Evolutionary conservation across 2,329 filamentous ascomycete genomes (phyloP).

Genomic region (Penicillium sp.): DNA sequence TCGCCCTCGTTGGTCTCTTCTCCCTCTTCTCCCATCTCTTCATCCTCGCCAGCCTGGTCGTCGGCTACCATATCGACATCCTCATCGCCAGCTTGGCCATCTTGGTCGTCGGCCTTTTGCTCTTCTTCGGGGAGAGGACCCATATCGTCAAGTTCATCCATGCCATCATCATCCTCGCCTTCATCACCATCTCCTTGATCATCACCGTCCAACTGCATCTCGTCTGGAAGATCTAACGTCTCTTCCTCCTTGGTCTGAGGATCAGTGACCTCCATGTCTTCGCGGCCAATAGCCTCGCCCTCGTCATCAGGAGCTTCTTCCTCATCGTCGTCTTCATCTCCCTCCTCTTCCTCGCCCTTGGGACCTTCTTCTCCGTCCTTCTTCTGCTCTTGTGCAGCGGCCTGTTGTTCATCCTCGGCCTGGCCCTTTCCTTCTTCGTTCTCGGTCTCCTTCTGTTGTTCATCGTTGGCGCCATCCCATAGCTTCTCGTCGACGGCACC

Average conservation of each 20-base stretch:
- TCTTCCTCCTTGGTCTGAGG: constrained; percentile 83
- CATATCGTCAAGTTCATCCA: constrained; percentile 56
- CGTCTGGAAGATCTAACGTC: constrained; percentile 81
- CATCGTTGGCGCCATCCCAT: constrained; percentile 84
- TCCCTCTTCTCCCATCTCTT: constrained; percentile 50
- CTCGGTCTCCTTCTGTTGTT: constrained; percentile 72
- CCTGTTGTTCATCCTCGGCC: constrained; percentile 64
- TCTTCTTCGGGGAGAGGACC: constrained; percentile 47
- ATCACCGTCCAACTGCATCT: constrained; percentile 80
- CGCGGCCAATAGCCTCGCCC: constrained; percentile 65
- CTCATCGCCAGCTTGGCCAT: constrained; percentile 40
- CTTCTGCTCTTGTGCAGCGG: constrained; percentile 62
- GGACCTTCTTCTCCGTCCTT: constrained; percentile 52
- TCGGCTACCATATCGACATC: constrained; percentile 40
- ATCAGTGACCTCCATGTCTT: constrained; percentile 70
- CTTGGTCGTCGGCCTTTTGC: constrained; percentile 40
- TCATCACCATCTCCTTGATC: constrained; percentile 62
- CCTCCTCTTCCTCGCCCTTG: constrained; percentile 56
- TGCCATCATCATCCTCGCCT: constrained; percentile 49
- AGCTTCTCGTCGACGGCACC: constrained; percentile 96
- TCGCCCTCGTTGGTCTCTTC: constrained; percentile 55
- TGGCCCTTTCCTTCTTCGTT: constrained; percentile 69
- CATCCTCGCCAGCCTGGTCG: constrained; percentile 43
- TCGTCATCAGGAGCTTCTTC: constrained; percentile 62
- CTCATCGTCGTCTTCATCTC: constrained; percentile 63